Conservation (phyloP, 1,284 basidiomycete genomes). For the Trametes pubescens region DNA sequence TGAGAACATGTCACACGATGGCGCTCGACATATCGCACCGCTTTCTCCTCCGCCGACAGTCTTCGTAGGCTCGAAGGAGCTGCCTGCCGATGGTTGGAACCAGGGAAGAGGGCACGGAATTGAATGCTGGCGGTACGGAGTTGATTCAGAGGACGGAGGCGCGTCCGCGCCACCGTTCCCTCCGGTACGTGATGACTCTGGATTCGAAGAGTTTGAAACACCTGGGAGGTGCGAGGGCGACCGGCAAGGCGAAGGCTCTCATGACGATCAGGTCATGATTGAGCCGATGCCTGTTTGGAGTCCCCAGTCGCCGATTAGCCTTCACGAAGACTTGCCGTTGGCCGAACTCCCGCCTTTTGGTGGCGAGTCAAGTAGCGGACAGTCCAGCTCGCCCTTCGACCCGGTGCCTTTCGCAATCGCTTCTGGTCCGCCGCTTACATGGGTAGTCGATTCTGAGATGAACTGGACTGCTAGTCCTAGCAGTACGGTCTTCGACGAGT, state of each 20-base stretch:
- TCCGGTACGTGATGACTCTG: constrained; percentile 37
- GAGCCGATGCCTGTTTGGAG: constrained; percentile 36
- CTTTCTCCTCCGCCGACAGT: constrained; percentile 37
- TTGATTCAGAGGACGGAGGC: constrained; percentile 18
- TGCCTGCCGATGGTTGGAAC: constrained; percentile 21
- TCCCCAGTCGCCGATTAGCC: constrained; percentile 33
- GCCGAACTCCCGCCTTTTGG: constrained; percentile 12
- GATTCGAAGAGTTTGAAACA: constrained; percentile 33
- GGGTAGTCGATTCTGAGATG: constrained; percentile 20
- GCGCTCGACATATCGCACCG: constrained; percentile 27
- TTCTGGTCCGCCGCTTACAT: constrained; percentile 8
- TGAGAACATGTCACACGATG: constrained; percentile 36
- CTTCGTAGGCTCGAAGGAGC: constrained; percentile 28
- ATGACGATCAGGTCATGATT: constrained; percentile 24
- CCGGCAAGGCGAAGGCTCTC: constrained; percentile 19
- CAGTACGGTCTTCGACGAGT: constrained; percentile 19
- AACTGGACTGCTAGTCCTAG: constrained; percentile 28
- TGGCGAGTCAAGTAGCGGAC: constrained; percentile 12
- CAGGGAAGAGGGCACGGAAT: constrained; percentile 16
- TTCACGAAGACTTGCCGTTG: constrained; percentile 25
- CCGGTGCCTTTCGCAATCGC: neutral
- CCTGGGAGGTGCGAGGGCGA: constrained; percentile 19
- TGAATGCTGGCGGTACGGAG: constrained; percentile 33
- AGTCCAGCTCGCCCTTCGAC: constrained; percentile 12
- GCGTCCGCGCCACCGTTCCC: constrained; percentile 21